These are phyloP conservation scores for Floccularia luteovirens DNA, from an alignment of 768 basidiomycete species.

Conservation along the genomic window DNA sequence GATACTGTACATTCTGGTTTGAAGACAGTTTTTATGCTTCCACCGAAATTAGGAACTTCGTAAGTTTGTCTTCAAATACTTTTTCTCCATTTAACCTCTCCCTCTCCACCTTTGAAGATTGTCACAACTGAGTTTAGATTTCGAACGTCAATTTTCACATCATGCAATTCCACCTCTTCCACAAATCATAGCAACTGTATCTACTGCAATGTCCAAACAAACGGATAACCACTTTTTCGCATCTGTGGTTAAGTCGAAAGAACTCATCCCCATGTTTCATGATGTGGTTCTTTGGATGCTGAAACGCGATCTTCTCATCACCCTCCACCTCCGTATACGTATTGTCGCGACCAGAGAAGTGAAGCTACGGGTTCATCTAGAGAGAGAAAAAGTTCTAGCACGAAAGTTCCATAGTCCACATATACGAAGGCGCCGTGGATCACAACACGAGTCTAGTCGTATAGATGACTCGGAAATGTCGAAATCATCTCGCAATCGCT, in stretches of 20 bases:
- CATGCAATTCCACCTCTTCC: slow-evolving; percentile 64
- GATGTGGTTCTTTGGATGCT: slow-evolving; percentile 90
- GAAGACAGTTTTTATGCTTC: slow-evolving; percentile 76
- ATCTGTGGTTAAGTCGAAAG: slow-evolving; percentile 64
- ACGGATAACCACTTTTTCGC: slow-evolving; percentile 73
- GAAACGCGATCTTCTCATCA: slow-evolving; percentile 76
- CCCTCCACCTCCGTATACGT: slow-evolving; percentile 80
- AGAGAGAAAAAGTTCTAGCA: slow-evolving; percentile 29
- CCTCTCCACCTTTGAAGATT: slow-evolving; percentile 28
- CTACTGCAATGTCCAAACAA: slow-evolving; percentile 56
- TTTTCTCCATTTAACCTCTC: neutral
- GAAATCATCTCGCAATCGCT: slow-evolving; percentile 7
- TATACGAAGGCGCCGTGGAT: slow-evolving; percentile 11
- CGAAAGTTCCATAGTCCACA: slow-evolving; percentile 11
- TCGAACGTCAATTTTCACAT: slow-evolving; percentile 52
- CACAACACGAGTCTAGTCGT: neutral
- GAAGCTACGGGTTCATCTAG: slow-evolving; percentile 59
- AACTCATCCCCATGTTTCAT: slow-evolving; percentile 61
- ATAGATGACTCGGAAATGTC: slow-evolving; percentile 5
- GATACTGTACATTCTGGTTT: slow-evolving; percentile 76
- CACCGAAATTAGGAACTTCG: slow-evolving; percentile 55
- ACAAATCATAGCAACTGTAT: slow-evolving; percentile 67
- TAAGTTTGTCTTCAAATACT: slow-evolving; percentile 28
- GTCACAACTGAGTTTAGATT: slow-evolving; percentile 47
- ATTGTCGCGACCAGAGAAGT: slow-evolving; percentile 72